Percentiles rank a stretch among this genome's conserved stretches.
Evolutionary conservation across 352 stramenopile species (phyloP).

Genomic region (Thraustochytrium aureum): DNA sequence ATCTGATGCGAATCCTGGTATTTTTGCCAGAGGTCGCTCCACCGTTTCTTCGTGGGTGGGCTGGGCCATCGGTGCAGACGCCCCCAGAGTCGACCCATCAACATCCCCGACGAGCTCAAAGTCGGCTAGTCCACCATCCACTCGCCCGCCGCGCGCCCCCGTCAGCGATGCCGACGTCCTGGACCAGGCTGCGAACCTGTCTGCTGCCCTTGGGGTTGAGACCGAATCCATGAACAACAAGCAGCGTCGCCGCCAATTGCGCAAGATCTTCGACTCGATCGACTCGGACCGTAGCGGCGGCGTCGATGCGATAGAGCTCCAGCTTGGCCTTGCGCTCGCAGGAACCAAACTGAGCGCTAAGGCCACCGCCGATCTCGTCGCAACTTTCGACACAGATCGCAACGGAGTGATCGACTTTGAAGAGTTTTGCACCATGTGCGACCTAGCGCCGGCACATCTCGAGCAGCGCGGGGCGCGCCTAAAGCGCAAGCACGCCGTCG

Average conservation of each 20-base stretch:
- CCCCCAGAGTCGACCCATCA: neutral
- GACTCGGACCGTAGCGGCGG: constrained; percentile 28
- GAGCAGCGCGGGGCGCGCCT: neutral
- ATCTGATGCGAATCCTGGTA: neutral
- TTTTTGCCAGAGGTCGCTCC: neutral
- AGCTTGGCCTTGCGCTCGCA: constrained; percentile 33
- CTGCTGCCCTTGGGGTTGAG: constrained; percentile 16
- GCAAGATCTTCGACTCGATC: constrained; percentile 45
- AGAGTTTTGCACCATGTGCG: constrained; percentile 48
- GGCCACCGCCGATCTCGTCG: constrained; percentile 20
- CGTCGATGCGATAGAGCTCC: constrained; percentile 34
- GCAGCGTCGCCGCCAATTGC: neutral
- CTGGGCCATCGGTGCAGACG: constrained; percentile 5
- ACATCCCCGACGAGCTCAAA: too few relatives aligned
- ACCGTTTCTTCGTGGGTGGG: constrained; percentile 20
- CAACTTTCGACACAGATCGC: constrained; percentile 33
- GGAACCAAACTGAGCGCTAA: constrained; percentile 36
- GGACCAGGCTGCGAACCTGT: constrained; percentile 9
- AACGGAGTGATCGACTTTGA: constrained; percentile 48
- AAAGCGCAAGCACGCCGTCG: too few relatives aligned
- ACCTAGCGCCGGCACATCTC: constrained; percentile 21
- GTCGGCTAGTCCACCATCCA: too few relatives aligned
- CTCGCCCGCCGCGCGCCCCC: too few relatives aligned
- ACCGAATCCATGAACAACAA: neutral
- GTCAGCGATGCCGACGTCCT: neutral